phyloP scores from a whole-genome alignment of 2,329 filamentous ascomycete genomes.

The Apiospora hydei region DNA sequence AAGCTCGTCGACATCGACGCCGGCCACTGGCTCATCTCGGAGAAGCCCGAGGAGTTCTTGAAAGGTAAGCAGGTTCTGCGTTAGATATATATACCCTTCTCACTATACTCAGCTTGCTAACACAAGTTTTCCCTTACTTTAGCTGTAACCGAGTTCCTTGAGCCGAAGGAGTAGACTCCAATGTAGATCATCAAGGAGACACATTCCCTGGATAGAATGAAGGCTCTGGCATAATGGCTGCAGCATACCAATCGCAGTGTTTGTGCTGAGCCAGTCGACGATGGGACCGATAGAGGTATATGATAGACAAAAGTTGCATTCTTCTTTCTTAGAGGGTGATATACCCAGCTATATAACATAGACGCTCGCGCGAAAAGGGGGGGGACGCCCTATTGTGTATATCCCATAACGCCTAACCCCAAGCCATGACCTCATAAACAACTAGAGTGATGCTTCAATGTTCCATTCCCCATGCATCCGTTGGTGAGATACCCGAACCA shows the following conservation, averaged over 20 bases:
- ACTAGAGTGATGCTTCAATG: neutral
- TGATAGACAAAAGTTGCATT: conserved; percentile 24
- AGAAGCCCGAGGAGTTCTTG: conserved; percentile 81
- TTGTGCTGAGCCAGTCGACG: neutral
- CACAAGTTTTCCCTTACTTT: neutral
- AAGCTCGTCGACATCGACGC: conserved; percentile 75
- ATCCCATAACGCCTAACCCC: conserved; percentile 15
- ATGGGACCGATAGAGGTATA: conserved; percentile 40
- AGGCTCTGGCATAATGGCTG: neutral
- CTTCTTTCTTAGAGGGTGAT: conserved; percentile 21
- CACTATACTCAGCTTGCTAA: neutral
- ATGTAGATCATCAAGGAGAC: neutral
- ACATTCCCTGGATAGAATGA: neutral
- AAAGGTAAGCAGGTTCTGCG: conserved; percentile 60
- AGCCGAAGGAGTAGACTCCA: conserved; percentile 51
- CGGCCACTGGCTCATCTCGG: conserved; percentile 90
- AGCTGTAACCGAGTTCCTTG: conserved; percentile 72
- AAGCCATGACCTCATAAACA: conserved; percentile 8
- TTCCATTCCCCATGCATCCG: conserved; percentile 35
- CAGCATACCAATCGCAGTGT: neutral
- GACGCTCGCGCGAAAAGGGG: conserved; percentile 27
- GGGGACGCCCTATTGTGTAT: conserved; percentile 18
- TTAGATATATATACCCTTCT: neutral
- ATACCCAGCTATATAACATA: conserved; percentile 27
- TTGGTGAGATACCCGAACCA: neutral